Conservation (phyloP, 2,329 filamentous ascomycete species). For the Lasiodiplodia gonubiensis region DNA sequence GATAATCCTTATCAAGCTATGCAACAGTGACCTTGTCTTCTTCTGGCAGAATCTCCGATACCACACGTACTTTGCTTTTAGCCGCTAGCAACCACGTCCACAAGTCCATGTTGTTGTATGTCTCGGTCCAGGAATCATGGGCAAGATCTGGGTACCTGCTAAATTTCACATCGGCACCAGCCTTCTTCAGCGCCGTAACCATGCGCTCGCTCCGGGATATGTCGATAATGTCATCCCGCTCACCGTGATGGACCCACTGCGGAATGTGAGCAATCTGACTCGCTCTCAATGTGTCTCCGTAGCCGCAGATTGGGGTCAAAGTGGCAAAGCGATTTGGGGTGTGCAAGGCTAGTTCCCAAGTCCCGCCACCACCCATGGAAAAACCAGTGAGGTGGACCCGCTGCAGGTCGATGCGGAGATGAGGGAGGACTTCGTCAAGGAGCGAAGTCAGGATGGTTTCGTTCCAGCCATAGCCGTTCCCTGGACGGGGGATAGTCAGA, state of each 20-base stretch:
- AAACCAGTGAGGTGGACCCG: conserved; percentile 32
- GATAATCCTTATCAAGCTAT: neutral
- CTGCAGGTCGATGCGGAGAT: conserved; percentile 28
- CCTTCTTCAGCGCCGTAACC: conserved; percentile 25
- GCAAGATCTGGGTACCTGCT: conserved; percentile 20
- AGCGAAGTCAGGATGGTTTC: conserved; percentile 23
- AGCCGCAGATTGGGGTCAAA: conserved; percentile 30
- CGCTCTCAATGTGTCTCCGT: conserved; percentile 27
- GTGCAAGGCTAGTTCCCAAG: conserved; percentile 29
- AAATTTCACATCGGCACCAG: conserved; percentile 26
- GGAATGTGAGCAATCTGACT: conserved; percentile 27
- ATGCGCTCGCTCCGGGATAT: conserved; percentile 19
- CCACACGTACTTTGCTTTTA: neutral
- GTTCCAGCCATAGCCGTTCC: conserved; percentile 32
- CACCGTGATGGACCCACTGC: conserved; percentile 29
- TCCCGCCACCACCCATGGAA: conserved; percentile 32
- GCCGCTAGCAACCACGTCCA: conserved; percentile 29
- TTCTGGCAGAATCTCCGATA: neutral
- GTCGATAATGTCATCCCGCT: conserved; percentile 27
- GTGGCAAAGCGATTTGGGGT: conserved; percentile 30
- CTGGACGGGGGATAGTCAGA: neutral
- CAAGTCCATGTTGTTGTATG: conserved; percentile 27
- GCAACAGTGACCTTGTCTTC: neutral
- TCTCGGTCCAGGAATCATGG: conserved; percentile 30
- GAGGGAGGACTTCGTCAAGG: conserved; percentile 29